These are phyloP conservation scores for Raphidocelis subcapitata DNA, from an alignment of 139 green algal genomes.

Conservation along the genomic window DNA sequence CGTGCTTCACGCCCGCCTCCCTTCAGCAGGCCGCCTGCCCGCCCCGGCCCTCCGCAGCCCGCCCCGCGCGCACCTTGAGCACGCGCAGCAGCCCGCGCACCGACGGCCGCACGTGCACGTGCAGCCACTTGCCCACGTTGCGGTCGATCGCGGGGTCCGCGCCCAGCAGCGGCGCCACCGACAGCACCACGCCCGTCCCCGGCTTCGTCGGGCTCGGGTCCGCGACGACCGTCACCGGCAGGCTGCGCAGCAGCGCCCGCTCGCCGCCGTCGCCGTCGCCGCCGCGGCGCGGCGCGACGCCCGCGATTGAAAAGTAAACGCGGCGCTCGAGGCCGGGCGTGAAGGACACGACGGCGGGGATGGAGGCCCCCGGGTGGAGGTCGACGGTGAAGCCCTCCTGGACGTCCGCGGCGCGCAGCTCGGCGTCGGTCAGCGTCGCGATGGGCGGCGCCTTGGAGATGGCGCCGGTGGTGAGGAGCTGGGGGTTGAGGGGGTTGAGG, in stretches of 20 bases:
- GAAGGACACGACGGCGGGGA: slow-evolving; percentile 80
- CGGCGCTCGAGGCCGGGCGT: slow-evolving; percentile 62
- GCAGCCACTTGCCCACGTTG: slow-evolving; percentile 70
- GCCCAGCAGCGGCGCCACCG: slow-evolving; percentile 74
- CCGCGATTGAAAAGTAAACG: slow-evolving; percentile 64
- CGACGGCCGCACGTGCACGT: slow-evolving; percentile 75
- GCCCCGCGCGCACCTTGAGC: slow-evolving; percentile 31
- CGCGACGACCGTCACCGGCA: slow-evolving; percentile 65
- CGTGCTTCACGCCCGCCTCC: neutral
- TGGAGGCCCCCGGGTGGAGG: slow-evolving; percentile 21
- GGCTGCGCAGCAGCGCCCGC: slow-evolving; percentile 32
- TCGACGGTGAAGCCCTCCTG: slow-evolving; percentile 45
- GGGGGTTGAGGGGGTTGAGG: neutral
- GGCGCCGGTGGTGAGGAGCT: slow-evolving; percentile 31
- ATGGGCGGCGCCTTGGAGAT: slow-evolving; percentile 23
- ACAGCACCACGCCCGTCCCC: slow-evolving; percentile 64
- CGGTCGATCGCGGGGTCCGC: slow-evolving; percentile 50
- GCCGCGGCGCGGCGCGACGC: neutral
- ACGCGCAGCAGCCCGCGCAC: slow-evolving; percentile 63
- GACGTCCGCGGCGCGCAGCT: slow-evolving; percentile 41
- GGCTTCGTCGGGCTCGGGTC: slow-evolving; percentile 47
- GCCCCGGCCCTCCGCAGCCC: neutral
- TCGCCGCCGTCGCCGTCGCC: neutral
- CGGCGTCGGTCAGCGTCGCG: slow-evolving; percentile 24
- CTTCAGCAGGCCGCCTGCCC: neutral